Base-by-base conservation (phyloP, 2,329 filamentous ascomycete species). In the Massarina eburnea region DNA sequence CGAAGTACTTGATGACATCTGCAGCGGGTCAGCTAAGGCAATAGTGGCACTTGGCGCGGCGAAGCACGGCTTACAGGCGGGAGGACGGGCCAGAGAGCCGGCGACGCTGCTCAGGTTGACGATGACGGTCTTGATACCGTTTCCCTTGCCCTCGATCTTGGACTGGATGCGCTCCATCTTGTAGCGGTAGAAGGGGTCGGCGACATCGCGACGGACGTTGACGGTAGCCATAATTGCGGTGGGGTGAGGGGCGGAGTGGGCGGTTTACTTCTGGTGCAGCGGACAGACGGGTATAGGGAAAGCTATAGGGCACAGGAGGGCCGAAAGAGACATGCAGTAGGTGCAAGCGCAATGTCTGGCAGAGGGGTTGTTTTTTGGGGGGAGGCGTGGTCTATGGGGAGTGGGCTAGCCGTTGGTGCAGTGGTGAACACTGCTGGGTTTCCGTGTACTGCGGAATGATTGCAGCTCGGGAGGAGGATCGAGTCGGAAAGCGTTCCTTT, bases 81-180 rank as follows among this genome's bases (percentile, higher is more conserved):
- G 90, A 55, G 92, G 92, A 63, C 94, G 92, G 66, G 89, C 90
- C 61, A 99, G 84, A 54, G 92, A 95, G 67, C 88, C 81, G 64
- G 92, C 91, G 61, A 99, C 91, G 70, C 89, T 95, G 81, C 85
- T 89, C 70, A 99, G 78, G 76, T 99, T 99, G 82, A 95, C 90
- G 63, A 99, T 86, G 68, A 99, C 94, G 64, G 74, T 99, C 81
- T 99, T 99, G 84, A 99, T 99, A 71, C 94, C 94, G 79, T 99
- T 99, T 61, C 94, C 94, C 78, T 99, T 99, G 77, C 94, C 94
- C 79, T 99, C 94, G 66, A 99, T 95, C 82, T 99, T 99, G 74
- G 94, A 96, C 81, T 95, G 90, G 71, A 99, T 80, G 65, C 85
- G 87, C 80, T 97, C 94, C 94, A 99, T 99, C 85, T 99, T 99